Percentiles rank a stretch among this genome's conserved stretches.
These are phyloP conservation scores for Brassica juncea DNA, from an alignment of 345 rosid genomes.

Conservation along the genomic window DNA sequence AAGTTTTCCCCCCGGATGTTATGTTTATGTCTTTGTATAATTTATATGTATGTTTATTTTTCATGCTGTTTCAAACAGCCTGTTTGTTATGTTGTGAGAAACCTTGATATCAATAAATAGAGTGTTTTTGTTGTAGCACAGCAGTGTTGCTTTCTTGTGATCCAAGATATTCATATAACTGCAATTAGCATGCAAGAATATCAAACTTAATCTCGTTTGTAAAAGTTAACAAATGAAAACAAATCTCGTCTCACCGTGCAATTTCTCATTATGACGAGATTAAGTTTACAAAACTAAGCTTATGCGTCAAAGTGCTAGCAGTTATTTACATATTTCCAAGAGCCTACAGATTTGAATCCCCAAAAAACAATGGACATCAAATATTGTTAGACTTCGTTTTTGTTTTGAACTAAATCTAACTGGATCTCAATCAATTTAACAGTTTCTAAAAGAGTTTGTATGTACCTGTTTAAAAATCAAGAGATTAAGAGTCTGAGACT, in stretches of 20 bases:
- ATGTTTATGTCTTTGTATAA: constrained; percentile 11
- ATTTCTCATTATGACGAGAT: background rate
- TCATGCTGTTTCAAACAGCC: no score
- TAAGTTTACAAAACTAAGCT: constrained; percentile 4
- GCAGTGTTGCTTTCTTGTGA: constrained; percentile 10
- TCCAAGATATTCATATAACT: constrained; percentile 6
- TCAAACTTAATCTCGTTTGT: background rate
- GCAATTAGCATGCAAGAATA: constrained; percentile 4
- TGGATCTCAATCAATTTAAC: background rate
- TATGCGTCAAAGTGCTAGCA: background rate
- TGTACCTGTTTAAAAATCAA: background rate
- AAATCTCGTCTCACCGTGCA: background rate
- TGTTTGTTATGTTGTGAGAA: constrained; percentile 8
- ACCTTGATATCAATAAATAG: constrained; percentile 16
- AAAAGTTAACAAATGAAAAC: background rate
- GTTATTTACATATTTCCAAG: background rate
- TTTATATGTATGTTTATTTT: constrained; percentile 16
- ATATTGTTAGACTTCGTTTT: background rate
- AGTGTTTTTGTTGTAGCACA: background rate
- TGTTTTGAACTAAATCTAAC: background rate
- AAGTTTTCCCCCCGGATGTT: background rate
- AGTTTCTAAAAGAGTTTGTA: background rate
- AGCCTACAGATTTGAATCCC: background rate
- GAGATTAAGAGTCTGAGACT: background rate
- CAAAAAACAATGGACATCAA: background rate